Base-by-base conservation (phyloP, 805 yeast species). In the Priceomyces carsonii region DNA sequence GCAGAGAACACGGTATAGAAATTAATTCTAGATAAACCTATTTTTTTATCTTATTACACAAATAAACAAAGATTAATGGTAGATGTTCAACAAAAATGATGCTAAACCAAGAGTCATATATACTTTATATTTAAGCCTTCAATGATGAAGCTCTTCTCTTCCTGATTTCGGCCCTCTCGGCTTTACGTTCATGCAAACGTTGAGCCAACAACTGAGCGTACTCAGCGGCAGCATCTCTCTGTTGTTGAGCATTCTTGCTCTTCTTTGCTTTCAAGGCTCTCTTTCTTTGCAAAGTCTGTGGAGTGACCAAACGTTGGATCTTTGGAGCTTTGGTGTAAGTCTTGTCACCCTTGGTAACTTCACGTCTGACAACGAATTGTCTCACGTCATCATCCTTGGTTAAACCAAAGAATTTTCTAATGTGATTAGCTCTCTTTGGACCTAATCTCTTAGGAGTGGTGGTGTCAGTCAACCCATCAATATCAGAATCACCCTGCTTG, bases 381-480 rank as follows among this genome's bases (percentile, higher is more conserved):
- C 86, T 81, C 53, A 85, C 91, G 63, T 86, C 95, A 63, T 85
- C 95, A 71, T 85, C 95, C 79, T 87, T 85, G 75, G 95, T 69
- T 63, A 88, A 85, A 78, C 97, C 98, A 69, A 87, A 93, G 95
- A 93, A 93, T 77, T 93, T 91, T 85, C 98, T 90, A 75, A 93
- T 93, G 91, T 91, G 77, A 95, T 89, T 91, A 68, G 99, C 99
- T 85, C 99, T 89, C 95, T 93, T 93, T 77, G 99, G 99, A 68
- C 99, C 99, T 69, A 93, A 84, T 82, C 98, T 90, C 85, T 91
- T 93, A 78, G 99, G 96, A 66, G 84, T 83, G 69, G 90, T 82
- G 64, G 80, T 63, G 71, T 93, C 95, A 63, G 99, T 93, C 65
- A 93, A 79, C 73, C 99, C 99, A 62, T 77, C 95, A 56, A 93